Conservation (phyloP, 805 yeast species). For the Phaffomyces thermotolerans region DNA sequence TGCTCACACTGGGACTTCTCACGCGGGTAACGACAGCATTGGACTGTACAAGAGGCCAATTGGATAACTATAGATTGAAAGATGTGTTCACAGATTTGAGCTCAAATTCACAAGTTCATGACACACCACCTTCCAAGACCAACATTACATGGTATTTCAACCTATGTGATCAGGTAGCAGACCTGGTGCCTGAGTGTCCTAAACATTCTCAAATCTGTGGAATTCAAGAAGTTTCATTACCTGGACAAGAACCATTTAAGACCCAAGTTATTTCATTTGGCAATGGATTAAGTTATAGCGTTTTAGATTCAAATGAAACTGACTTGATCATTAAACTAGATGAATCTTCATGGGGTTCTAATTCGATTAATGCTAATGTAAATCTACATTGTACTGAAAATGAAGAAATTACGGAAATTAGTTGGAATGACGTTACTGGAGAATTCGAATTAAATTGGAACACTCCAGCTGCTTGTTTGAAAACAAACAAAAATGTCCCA, state of each 20-base stretch:
- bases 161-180: conserved; percentile 45
- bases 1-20: not conserved
- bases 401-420: conserved; percentile 20
- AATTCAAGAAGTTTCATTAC: conserved; percentile 44
- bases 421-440: conserved; percentile 14
- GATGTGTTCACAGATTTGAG: conserved; percentile 42
- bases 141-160: conserved; percentile 62
- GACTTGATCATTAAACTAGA: conserved; percentile 33
- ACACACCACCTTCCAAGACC: conserved; percentile 77
- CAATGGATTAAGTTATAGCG: conserved; percentile 31
- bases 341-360: conserved; percentile 69
- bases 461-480: conserved; percentile 37
- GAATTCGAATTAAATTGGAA: conserved; percentile 28
- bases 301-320: conserved; percentile 23
- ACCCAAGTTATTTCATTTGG: conserved; percentile 60
- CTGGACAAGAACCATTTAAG: conserved; percentile 39
- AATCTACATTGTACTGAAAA: conserved; percentile 37
- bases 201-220: conserved; percentile 76
- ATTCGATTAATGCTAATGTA: conserved; percentile 39
- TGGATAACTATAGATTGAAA: conserved; percentile 15
- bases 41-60: conserved; percentile 15
- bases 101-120: conserved; percentile 29
- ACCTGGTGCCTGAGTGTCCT: conserved; percentile 47
- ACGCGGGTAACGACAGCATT: conserved; percentile 7
- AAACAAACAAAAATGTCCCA: conserved; percentile 22